Base-by-base conservation (phyloP, 768 basidiomycete species). In the Trametes gibbosa region DNA sequence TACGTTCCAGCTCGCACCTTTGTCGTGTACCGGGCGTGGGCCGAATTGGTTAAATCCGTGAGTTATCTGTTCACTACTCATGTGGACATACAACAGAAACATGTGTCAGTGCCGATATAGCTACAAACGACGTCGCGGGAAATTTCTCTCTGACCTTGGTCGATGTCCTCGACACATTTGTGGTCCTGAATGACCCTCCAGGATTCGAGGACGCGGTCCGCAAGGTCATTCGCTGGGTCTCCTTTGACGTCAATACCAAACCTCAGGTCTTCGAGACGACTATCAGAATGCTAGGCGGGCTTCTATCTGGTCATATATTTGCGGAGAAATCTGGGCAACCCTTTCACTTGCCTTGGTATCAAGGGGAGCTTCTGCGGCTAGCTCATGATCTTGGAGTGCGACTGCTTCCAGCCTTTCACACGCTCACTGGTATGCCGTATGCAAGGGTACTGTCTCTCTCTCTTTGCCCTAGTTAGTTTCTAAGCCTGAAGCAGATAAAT, bases 211-310 rank as follows among this genome's bases (percentile, higher is more conserved):
- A 76, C n/a, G 95, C 92, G 3, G 87, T 98, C 51, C 84, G 82
- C 59, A 84, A 90, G 62, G 83, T 94, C 53, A 88, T 96, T 50
- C 73, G 84, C 53, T 85, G 83, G 80, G 90, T 97, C 39, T 87
- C 87, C 0, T 98, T 97, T 71, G 91, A 98, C 69, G 89, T 94
- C 57, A 87, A 98, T 73, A 93, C 92, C 41, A 92, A 86, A 72
- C 94, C 97, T n/a, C 96, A 99, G 79, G 89, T 98, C 4, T 99
- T 99, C 68, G 96, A 99, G 76, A 92, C 91, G 10, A 98, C 92
- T 0, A 98, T 98, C 55, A 85, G 95, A 25, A 92, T 95, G 6
- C 77, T 99, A 9, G 97, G 97, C 3, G 93, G 94, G 4, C 81
- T 99, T 37, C 71, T 95, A 14, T 92, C 91, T 7, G 94, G 84